Conservation (phyloP, 345 rosid genomes). For the Viola odorata region DNA sequence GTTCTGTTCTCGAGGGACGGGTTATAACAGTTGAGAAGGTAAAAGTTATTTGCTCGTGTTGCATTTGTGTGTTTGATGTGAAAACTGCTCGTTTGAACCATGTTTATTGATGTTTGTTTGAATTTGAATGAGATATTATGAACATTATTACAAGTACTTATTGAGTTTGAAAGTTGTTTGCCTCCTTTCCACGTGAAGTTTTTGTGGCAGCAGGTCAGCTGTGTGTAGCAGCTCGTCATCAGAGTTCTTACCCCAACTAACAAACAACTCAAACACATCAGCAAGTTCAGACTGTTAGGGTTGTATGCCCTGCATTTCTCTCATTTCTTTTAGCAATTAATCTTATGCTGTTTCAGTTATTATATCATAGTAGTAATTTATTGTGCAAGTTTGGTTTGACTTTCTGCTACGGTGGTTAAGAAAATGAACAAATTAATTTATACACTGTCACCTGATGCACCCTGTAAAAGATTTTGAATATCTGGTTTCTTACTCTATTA, state of each 20-base stretch:
- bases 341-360: conserved; percentile 12
- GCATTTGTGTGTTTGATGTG: not conserved
- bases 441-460: no score
- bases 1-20: conserved; percentile 72
- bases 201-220: conserved; percentile 95
- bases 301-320: conserved; percentile 87
- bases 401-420: no score
- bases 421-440: no score
- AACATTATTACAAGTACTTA: conserved; percentile 22
- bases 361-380: not conserved
- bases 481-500: not conserved
- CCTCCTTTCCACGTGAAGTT: conserved; percentile 77
- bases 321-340: conserved; percentile 32
- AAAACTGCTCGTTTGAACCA: no score
- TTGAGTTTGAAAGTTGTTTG: conserved; percentile 54
- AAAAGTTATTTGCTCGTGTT: conserved; percentile 1
- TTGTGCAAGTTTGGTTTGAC: no score
- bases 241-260: conserved; percentile 53
- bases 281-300: conserved; percentile 66
- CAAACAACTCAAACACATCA: conserved; percentile 60
- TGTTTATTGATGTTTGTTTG: not conserved
- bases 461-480: not conserved
- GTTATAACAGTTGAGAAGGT: conserved; percentile 94
- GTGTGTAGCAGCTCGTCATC: conserved; percentile 92
- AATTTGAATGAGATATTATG: conserved; percentile 9